A percentile compares a stretch with the other conserved stretches of the same genome.
Evolutionary conservation across 176 grass and related monocot species (phyloP).

Genomic region (Musa troglodytarum): DNA sequence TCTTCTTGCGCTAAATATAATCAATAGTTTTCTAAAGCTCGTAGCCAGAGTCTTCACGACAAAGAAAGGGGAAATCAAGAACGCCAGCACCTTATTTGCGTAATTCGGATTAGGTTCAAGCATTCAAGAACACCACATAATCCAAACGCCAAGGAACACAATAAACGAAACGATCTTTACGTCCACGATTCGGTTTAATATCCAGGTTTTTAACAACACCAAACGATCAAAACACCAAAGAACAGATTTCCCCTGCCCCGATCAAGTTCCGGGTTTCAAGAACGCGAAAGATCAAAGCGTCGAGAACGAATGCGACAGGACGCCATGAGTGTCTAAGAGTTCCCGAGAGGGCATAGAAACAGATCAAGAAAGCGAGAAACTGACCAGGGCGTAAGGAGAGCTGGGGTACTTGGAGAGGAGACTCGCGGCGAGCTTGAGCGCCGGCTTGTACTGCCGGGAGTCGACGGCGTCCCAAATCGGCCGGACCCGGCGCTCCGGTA

Average conservation of each 20-base stretch:
- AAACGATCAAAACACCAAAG: no score
- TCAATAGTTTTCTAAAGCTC: no score
- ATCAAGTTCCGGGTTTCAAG: background rate
- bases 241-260: background rate
- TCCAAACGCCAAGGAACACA: background rate
- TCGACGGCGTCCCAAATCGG: constrained; percentile 97
- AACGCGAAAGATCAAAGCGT: background rate
- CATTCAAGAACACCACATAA: background rate
- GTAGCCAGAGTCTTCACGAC: no score
- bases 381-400: constrained; percentile 76
- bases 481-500: constrained; percentile 80
- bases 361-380: background rate
- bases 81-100: no score
- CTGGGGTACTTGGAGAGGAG: constrained; percentile 73
- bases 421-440: constrained; percentile 61
- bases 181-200: no score
- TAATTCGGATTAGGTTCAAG: no score
- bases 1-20: no score
- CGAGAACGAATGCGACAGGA: background rate
- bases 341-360: background rate
- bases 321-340: background rate
- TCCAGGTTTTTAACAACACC: no score
- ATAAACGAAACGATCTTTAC: no score
- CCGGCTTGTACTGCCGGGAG: constrained; percentile 85
- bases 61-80: no score